Evolutionary conservation across 2,329 filamentous ascomycete genomes (phyloP).

Genomic region (Cladosporium sp.): DNA sequence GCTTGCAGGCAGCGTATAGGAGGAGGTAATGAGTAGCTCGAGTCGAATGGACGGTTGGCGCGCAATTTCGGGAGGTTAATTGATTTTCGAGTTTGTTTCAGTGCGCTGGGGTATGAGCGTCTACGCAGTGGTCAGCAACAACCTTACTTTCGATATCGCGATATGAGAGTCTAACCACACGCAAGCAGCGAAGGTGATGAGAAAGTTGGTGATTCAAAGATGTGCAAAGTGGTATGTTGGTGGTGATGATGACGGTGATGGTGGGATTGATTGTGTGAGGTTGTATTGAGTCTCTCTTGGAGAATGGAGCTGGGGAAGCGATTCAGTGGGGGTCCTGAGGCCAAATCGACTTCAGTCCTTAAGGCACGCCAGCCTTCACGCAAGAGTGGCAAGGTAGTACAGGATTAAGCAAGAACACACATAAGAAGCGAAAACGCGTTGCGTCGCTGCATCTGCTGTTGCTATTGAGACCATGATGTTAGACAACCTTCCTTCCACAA

Average conservation of each 20-base stretch:
- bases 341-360: too few relatives aligned
- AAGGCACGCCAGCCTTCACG: too few relatives aligned
- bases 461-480: too few relatives aligned
- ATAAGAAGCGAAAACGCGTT: too few relatives aligned
- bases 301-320: too few relatives aligned
- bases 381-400: too few relatives aligned
- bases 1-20: not conserved
- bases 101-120: not conserved
- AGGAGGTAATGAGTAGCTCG: constrained; percentile 3
- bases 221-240: constrained; percentile 3
- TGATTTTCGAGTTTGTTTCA: constrained; percentile 3
- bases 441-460: too few relatives aligned
- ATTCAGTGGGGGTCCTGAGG: too few relatives aligned
- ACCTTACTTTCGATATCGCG: not conserved
- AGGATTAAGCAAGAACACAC: too few relatives aligned
- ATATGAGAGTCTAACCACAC: not conserved
- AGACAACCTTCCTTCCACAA: too few relatives aligned
- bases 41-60: constrained; percentile 10
- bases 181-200: constrained; percentile 4
- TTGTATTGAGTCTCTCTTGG: too few relatives aligned
- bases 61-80: constrained; percentile 9
- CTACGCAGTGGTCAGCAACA: constrained; percentile 6
- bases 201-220: not conserved
- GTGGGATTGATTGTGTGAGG: not conserved
- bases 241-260: not conserved